Conservation (phyloP, 257 asterid genomes). For the Jacaranda mimosifolia region DNA sequence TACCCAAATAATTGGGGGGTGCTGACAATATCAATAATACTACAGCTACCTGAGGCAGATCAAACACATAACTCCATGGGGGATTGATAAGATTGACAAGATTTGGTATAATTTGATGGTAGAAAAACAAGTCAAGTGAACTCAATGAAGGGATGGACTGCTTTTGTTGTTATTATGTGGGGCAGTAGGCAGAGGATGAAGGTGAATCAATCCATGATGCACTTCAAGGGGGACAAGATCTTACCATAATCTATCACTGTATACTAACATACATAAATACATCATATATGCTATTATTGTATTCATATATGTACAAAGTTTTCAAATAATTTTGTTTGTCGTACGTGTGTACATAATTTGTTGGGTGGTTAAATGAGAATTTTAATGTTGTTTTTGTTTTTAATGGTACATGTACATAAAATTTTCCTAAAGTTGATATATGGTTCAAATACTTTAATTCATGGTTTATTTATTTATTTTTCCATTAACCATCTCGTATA, state of each 20-base stretch:
- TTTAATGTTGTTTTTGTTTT: no score
- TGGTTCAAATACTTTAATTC: no score
- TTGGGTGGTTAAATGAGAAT: no score
- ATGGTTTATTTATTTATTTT: no score
- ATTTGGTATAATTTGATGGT: constrained; percentile 18
- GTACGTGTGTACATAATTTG: no score
- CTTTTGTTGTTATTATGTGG: constrained; percentile 39
- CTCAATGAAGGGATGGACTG: constrained; percentile 10
- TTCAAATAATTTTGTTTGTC: neutral
- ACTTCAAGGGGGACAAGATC: constrained; percentile 53
- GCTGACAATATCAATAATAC: constrained; percentile 31
- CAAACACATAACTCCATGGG: neutral
- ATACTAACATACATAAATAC: neutral
- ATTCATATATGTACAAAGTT: neutral
- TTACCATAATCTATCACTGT: constrained; percentile 53
- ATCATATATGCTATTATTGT: neutral
- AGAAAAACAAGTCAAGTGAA: neutral
- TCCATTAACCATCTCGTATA: no score
- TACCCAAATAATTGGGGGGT: no score
- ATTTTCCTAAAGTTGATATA: no score
- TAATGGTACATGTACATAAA: no score
- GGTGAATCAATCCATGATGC: constrained; percentile 23
- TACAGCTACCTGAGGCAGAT: no score
- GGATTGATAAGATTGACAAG: constrained; percentile 37
- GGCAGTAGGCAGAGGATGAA: constrained; percentile 4